These are phyloP conservation scores for Yamadazyma laniorum DNA, from an alignment of 805 yeast genomes.

Conservation along the genomic window DNA sequence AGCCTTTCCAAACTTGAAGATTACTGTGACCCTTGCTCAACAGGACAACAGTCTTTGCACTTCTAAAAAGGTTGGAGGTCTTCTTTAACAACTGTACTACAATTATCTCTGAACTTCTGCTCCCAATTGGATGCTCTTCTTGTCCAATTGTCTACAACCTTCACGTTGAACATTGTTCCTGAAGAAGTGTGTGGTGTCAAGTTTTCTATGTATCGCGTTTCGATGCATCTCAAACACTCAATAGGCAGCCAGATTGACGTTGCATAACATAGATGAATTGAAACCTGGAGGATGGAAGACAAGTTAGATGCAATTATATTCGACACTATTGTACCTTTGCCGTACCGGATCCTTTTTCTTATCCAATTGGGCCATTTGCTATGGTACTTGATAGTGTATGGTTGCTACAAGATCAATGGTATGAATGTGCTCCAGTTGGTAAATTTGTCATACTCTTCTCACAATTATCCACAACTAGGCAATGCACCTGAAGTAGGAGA, in stretches of 20 bases:
- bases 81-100: too few relatives aligned
- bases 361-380: slow-evolving; percentile 50
- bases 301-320: slow-evolving; percentile 20
- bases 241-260: too few relatives aligned
- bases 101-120: too few relatives aligned
- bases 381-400: slow-evolving; percentile 49
- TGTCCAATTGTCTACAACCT: too few relatives aligned
- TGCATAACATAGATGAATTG: neutral
- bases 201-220: too few relatives aligned
- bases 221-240: too few relatives aligned
- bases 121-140: too few relatives aligned
- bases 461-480: slow-evolving; percentile 32
- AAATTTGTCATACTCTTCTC: slow-evolving; percentile 40
- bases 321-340: slow-evolving; percentile 34
- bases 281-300: slow-evolving; percentile 9
- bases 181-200: too few relatives aligned
- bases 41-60: too few relatives aligned
- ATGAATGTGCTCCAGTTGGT: slow-evolving; percentile 47
- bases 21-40: neutral
- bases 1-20: slow-evolving; percentile 5
- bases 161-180: too few relatives aligned
- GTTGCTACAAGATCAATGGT: slow-evolving; percentile 34
- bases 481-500: slow-evolving; percentile 28
- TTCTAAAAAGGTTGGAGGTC: too few relatives aligned
- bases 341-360: slow-evolving; percentile 47